Conservation (phyloP, 306 rosid species). For the Cicer cuneatum region DNA sequence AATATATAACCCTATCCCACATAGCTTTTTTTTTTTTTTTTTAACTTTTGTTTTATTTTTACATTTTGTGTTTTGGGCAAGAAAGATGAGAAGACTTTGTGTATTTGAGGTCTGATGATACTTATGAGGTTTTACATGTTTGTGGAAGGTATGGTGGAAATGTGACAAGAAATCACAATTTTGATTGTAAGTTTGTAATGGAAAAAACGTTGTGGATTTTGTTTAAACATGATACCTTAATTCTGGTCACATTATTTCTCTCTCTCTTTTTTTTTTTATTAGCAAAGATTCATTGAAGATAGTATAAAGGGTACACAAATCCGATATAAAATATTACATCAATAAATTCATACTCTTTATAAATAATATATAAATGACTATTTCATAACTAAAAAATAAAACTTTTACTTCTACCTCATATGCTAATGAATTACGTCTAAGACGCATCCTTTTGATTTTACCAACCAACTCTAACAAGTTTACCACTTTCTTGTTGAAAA, state of each 20-base stretch:
- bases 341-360: no score
- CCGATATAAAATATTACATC: no score
- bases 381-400: no score
- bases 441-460: no score
- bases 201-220: constrained; percentile 16
- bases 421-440: no score
- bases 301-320: no score
- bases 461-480: no score
- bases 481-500: no score
- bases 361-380: no score
- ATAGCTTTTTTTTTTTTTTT: background rate
- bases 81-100: background rate
- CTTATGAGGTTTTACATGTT: constrained; percentile 3
- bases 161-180: constrained; percentile 2
- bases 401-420: no score
- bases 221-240: background rate
- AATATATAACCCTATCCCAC: background rate
- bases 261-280: background rate
- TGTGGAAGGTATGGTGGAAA: constrained; percentile 1
- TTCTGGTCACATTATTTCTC: background rate
- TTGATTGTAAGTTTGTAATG: constrained; percentile 29
- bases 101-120: background rate
- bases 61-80: no score
- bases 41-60: background rate
- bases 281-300: no score